Conservation (phyloP, 2,329 filamentous ascomycete species). For the Diaporthe sp. region DNA sequence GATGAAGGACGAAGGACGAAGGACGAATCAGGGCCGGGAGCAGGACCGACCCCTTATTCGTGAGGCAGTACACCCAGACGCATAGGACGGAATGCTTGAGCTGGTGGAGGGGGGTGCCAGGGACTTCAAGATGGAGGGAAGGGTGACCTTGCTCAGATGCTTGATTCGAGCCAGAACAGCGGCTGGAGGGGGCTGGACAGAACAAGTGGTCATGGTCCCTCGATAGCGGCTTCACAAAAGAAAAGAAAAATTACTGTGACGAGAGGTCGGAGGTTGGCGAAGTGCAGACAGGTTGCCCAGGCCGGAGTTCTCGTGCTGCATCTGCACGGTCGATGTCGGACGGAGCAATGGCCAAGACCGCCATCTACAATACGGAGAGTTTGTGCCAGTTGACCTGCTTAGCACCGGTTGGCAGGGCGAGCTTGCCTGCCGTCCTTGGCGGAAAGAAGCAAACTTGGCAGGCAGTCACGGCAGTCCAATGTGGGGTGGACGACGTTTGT, state of each 20-base stretch:
- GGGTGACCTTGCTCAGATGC: conserved; percentile 3
- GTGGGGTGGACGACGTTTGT: background rate
- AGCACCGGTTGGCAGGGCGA: background rate
- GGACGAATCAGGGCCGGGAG: conserved; percentile 1
- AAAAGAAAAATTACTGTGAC: no score
- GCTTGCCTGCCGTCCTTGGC: conserved; percentile 21
- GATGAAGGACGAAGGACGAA: background rate
- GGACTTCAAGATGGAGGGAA: background rate
- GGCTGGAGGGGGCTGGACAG: background rate
- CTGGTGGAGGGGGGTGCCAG: background rate
- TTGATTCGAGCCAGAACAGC: background rate
- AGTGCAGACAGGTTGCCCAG: background rate
- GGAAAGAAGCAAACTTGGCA: conserved; percentile 18
- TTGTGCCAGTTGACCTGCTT: background rate
- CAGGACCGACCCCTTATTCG: background rate
- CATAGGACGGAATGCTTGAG: conserved; percentile 1
- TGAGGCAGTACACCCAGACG: conserved; percentile 14
- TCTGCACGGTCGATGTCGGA: background rate
- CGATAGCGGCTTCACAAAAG: background rate
- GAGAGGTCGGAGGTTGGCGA: background rate
- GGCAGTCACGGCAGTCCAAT: background rate
- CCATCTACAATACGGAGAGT: background rate
- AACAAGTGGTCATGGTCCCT: background rate
- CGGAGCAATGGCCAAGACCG: background rate
- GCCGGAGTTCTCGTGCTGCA: conserved; percentile 8